Evolutionary conservation across 176 grass and related monocot species (phyloP).

Genomic region (Oryza longistaminata): DNA sequence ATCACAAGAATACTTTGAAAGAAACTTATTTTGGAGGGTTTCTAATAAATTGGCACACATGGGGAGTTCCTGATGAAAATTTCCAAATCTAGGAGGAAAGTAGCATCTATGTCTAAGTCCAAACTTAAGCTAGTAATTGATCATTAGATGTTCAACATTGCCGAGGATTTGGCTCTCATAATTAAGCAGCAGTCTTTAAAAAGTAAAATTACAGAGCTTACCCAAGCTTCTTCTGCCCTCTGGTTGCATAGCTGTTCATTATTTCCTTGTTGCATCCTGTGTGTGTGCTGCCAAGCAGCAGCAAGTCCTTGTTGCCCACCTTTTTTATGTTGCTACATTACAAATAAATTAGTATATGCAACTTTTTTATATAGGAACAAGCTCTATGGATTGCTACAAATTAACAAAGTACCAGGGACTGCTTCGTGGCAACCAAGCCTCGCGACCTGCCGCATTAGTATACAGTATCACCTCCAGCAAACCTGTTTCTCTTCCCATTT

Average conservation of each 20-base stretch:
- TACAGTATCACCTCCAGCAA: background rate
- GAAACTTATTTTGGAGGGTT: too few species aligned
- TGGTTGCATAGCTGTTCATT: background rate
- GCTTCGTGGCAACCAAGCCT: background rate
- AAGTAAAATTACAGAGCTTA: background rate
- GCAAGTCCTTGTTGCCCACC: background rate
- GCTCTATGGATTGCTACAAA: too few species aligned
- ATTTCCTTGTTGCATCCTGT: background rate
- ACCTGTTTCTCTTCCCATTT: background rate
- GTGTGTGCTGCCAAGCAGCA: background rate
- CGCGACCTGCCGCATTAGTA: background rate
- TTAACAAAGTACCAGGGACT: background rate
- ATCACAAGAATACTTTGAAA: too few species aligned
- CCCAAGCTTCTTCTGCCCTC: background rate
- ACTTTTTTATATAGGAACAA: too few species aligned
- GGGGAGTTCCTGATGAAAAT: background rate
- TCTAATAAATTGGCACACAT: too few species aligned
- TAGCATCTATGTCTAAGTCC: too few species aligned
- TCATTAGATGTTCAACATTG: too few species aligned
- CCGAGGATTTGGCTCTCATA: too few species aligned
- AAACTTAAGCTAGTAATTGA: too few species aligned
- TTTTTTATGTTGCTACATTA: background rate
- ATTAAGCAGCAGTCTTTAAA: too few species aligned
- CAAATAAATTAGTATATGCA: background rate
- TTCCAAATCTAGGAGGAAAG: background rate